phyloP scores from a whole-genome alignment of 108 stramenopile genomes.

The Skeletonema potamos region DNA sequence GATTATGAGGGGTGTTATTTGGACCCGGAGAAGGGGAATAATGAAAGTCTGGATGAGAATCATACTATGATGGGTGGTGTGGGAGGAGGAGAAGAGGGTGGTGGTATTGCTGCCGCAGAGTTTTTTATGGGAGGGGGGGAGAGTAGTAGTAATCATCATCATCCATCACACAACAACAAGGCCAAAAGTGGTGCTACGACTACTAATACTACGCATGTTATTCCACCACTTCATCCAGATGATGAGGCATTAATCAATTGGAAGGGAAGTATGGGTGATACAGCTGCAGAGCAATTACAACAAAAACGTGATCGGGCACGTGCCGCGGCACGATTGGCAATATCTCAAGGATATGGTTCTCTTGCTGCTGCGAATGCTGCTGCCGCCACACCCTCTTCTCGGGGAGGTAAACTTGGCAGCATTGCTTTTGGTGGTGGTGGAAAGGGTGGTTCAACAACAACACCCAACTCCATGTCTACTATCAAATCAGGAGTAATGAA shows the following conservation, averaged over 20 bases:
- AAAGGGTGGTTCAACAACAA: background rate
- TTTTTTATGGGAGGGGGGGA: background rate
- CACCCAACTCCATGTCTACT: background rate
- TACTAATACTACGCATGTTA: background rate
- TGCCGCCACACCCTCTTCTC: background rate
- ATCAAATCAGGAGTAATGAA: background rate
- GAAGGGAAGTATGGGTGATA: constrained; percentile 77
- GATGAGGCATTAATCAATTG: constrained; percentile 79
- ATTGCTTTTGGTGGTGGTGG: background rate
- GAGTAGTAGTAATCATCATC: too few species aligned
- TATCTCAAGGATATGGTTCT: constrained; percentile 49
- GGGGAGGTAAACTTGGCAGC: background rate
- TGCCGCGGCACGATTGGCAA: constrained; percentile 68
- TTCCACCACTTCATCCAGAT: constrained; percentile 53
- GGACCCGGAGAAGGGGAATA: constrained; percentile 10
- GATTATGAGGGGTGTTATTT: constrained; percentile 66
- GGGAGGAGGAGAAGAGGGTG: background rate
- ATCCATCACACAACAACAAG: too few species aligned
- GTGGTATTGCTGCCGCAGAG: too few species aligned
- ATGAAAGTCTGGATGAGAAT: too few species aligned
- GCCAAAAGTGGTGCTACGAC: too few species aligned
- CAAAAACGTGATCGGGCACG: constrained; percentile 58
- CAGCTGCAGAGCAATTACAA: constrained; percentile 71
- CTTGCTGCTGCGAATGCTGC: constrained; percentile 15
- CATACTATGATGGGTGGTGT: background rate